A percentile compares a stretch with the other conserved stretches of the same genome.
phyloP scores from a whole-genome alignment of 352 stramenopile genomes.

The Pythium phragmitis region DNA sequence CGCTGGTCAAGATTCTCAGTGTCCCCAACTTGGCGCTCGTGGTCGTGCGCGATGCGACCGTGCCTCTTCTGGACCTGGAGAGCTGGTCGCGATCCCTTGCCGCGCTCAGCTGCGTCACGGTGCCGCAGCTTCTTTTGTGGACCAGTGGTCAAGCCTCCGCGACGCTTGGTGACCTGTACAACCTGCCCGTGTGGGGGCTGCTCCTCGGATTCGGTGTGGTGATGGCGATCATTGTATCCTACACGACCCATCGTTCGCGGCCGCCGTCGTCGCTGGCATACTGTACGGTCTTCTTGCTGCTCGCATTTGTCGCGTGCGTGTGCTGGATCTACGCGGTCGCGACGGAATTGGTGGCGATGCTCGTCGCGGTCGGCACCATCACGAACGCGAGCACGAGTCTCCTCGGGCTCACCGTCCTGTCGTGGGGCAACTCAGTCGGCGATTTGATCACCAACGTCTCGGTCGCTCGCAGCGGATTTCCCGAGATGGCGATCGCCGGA shows the following conservation, averaged over 20 bases:
- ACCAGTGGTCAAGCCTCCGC: conserved; percentile 34
- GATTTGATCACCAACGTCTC: conserved; percentile 85
- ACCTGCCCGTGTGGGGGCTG: conserved; percentile 46
- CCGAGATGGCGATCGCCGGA: conserved; percentile 84
- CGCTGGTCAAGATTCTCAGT: conserved; percentile 48
- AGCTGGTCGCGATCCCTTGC: conserved; percentile 83
- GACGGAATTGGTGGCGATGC: conserved; percentile 80
- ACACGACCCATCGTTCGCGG: conserved; percentile 62
- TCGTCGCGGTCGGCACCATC: conserved; percentile 74
- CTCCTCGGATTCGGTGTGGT: conserved; percentile 20
- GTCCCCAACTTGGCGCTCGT: conserved; percentile 54
- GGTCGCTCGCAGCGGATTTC: conserved; percentile 73
- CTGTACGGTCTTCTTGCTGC: conserved; percentile 54
- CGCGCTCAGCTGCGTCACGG: conserved; percentile 76
- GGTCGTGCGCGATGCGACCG: conserved; percentile 58
- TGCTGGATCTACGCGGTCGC: conserved; percentile 92
- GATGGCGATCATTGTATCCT: conserved; percentile 66
- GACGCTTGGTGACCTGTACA: conserved; percentile 22
- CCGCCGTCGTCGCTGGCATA: conserved; percentile 46
- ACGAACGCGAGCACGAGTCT: conserved; percentile 77
- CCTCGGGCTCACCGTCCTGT: conserved; percentile 74
- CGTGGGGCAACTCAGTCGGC: conserved; percentile 83
- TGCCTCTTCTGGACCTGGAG: conserved; percentile 67
- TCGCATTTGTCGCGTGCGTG: conserved; percentile 84
- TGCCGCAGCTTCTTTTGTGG: conserved; percentile 86